These are phyloP conservation scores for Dipteronia dyeriana DNA, from an alignment of 345 rosid genomes.

Conservation along the genomic window DNA sequence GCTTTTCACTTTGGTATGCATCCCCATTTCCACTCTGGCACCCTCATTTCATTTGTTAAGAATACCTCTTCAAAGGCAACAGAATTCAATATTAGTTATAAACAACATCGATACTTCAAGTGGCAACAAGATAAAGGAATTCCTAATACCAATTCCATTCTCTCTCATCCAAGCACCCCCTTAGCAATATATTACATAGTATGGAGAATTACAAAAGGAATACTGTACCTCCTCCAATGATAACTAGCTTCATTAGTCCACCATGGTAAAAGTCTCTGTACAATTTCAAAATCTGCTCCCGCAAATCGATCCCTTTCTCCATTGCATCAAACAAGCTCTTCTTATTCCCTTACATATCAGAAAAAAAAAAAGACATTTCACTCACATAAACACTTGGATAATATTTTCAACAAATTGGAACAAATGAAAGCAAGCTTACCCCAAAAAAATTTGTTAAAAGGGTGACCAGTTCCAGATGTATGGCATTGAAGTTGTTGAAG, in stretches of 20 bases:
- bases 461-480: slow-evolving; percentile 69
- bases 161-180: slow-evolving; percentile 5
- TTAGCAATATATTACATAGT: neutral
- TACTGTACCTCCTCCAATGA: slow-evolving; percentile 90
- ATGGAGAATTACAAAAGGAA: slow-evolving; percentile 14
- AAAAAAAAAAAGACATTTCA: slow-evolving; percentile 26
- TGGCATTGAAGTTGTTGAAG: slow-evolving; percentile 95
- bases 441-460: slow-evolving; percentile 82
- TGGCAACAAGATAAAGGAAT: neutral
- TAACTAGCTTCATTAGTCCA: slow-evolving; percentile 92
- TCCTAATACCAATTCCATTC: slow-evolving; percentile 1
- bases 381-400: slow-evolving; percentile 20
- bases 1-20: neutral
- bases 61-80: neutral
- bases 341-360: slow-evolving; percentile 67
- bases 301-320: slow-evolving; percentile 82
- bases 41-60: neutral
- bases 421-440: slow-evolving; percentile 57
- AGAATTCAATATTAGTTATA: neutral
- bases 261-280: slow-evolving; percentile 77
- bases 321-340: slow-evolving; percentile 88
- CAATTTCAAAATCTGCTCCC: slow-evolving; percentile 66
- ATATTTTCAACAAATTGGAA: slow-evolving; percentile 20
- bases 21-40: neutral
- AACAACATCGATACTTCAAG: neutral